phyloP scores from a whole-genome alignment of 768 basidiomycete species.

The Rhizopogon vesiculosus region DNA sequence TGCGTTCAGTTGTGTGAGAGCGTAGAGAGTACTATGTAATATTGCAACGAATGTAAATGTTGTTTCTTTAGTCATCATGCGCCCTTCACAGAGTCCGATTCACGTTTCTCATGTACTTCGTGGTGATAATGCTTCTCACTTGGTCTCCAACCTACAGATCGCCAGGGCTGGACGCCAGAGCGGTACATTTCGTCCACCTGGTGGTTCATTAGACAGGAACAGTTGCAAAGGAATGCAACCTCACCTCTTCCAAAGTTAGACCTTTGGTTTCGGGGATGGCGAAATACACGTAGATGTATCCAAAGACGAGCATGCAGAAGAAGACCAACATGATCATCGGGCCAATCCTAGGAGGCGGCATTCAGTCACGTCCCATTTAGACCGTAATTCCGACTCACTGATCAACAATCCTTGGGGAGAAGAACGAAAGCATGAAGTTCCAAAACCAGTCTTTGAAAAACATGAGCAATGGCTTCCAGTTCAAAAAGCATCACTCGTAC shows the following conservation, averaged over 20 bases:
- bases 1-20: background rate
- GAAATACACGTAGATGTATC: constrained; percentile 68
- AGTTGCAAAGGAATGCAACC: constrained; percentile 3
- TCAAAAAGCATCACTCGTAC: constrained; percentile 16
- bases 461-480: constrained; percentile 4
- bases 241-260: constrained; percentile 66
- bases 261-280: constrained; percentile 82
- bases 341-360: constrained; percentile 43
- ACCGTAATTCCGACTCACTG: constrained; percentile 28
- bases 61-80: background rate
- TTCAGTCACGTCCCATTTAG: background rate
- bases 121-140: constrained; percentile 36
- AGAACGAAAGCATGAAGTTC: constrained; percentile 74
- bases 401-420: constrained; percentile 61
- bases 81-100: constrained; percentile 17
- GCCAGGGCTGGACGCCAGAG: constrained; percentile 63
- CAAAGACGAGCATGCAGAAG: constrained; percentile 68
- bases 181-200: constrained; percentile 75
- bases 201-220: background rate
- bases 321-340: constrained; percentile 75
- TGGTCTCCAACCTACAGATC: constrained; percentile 55
- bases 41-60: background rate
- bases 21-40: background rate
- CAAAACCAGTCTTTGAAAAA: constrained; percentile 50
- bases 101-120: constrained; percentile 15